These are phyloP conservation scores for Plantago lanceolata DNA, from an alignment of 305 asterid species.

Conservation along the genomic window DNA sequence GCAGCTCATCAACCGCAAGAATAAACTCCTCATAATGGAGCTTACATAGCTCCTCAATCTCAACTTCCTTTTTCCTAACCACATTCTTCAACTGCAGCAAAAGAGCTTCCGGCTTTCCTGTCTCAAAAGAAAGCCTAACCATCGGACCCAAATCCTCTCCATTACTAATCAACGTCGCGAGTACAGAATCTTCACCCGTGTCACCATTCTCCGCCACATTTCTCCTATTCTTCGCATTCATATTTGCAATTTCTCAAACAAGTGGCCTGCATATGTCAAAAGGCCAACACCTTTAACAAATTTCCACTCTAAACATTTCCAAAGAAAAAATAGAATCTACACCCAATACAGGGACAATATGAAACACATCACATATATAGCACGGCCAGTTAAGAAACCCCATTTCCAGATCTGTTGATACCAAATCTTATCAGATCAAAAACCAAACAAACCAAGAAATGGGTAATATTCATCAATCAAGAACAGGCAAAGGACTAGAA, in stretches of 20 bases:
- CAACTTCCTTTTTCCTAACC: slow-evolving; percentile 79
- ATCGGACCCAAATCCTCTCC: slow-evolving; percentile 90
- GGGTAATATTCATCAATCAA: slow-evolving; percentile 3
- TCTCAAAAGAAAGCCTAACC: slow-evolving; percentile 82
- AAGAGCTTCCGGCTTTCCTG: slow-evolving; percentile 74
- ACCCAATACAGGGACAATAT: background rate
- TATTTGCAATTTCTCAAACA: slow-evolving; percentile 27
- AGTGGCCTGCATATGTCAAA: slow-evolving; percentile 30
- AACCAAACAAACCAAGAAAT: background rate
- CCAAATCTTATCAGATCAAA: slow-evolving; percentile 3
- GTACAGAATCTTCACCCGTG: slow-evolving; percentile 71
- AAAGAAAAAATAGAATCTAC: background rate
- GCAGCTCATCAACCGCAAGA: slow-evolving; percentile 86
- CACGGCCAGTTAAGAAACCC: background rate
- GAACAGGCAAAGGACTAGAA: background rate
- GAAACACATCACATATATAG: background rate
- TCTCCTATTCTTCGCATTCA: slow-evolving; percentile 62
- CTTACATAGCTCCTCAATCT: slow-evolving; percentile 92
- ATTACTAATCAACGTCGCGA: slow-evolving; percentile 69
- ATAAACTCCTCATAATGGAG: slow-evolving; percentile 90
- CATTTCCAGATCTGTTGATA: slow-evolving; percentile 6
- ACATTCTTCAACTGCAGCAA: slow-evolving; percentile 68
- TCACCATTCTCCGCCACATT: slow-evolving; percentile 61
- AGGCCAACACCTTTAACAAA: slow-evolving; percentile 15
- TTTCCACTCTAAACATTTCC: slow-evolving; percentile 5